Conservation (phyloP, 768 basidiomycete species). For the Grammothele lineata region DNA sequence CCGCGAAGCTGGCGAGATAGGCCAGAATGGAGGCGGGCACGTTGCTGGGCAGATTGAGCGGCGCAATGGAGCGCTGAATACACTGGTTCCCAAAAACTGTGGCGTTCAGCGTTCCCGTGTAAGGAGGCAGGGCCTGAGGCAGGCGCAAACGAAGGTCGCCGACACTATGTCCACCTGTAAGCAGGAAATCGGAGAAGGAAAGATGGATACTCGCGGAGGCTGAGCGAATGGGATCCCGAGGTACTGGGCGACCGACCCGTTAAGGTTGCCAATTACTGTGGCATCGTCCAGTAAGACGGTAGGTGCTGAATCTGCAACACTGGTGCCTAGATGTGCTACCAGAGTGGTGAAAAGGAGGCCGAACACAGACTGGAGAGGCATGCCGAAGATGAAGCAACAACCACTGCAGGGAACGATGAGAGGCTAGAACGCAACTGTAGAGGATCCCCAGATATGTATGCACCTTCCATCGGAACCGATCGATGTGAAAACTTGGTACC, state of each 20-base stretch:
- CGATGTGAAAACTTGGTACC: no score
- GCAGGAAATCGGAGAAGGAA: no score
- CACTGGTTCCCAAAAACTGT: constrained; percentile 17
- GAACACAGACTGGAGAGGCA: no score
- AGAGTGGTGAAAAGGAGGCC: no score
- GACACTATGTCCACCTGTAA: constrained; percentile 11
- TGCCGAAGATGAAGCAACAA: no score
- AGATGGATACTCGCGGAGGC: constrained; percentile 21
- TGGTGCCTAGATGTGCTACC: no score
- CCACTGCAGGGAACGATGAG: no score
- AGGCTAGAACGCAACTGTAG: no score
- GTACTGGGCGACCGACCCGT: constrained; percentile 13
- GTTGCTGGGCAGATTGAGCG: neutral
- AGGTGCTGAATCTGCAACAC: no score
- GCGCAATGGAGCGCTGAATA: constrained; percentile 11
- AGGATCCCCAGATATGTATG: no score
- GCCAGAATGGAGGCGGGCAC: neutral
- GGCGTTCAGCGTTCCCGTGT: constrained; percentile 13
- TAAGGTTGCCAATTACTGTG: constrained; percentile 18
- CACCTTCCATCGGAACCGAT: no score
- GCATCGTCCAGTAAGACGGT: constrained; percentile 26
- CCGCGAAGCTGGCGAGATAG: neutral
- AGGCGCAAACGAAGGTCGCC: constrained; percentile 19
- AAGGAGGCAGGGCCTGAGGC: constrained; percentile 6
- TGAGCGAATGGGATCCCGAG: constrained; percentile 27